Evolutionary conservation across 768 basidiomycete species (phyloP).

Genomic region (Panellus pusillus): DNA sequence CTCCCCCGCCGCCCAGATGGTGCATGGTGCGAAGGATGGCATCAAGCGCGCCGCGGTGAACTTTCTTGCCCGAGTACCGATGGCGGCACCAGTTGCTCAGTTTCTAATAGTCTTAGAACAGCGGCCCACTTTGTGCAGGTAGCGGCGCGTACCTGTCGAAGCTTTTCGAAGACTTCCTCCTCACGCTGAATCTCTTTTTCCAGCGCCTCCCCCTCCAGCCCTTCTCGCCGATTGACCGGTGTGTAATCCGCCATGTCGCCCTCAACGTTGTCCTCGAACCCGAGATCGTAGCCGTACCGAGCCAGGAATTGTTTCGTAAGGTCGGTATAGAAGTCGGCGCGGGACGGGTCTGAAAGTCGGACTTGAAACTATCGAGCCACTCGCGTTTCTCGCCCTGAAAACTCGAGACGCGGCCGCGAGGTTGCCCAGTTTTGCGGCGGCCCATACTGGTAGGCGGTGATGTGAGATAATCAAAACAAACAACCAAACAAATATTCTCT

Average conservation of each 20-base stretch:
- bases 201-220: neutral
- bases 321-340: neutral
- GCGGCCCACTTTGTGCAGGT: too few species aligned
- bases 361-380: neutral
- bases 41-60: conserved; percentile 1
- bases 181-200: neutral
- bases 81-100: conserved; percentile 11
- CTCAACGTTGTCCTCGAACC: neutral
- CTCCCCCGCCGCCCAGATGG: neutral
- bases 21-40: conserved; percentile 2
- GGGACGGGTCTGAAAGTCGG: neutral
- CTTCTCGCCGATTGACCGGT: neutral
- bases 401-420: neutral
- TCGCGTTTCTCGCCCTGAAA: neutral
- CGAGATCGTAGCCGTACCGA: conserved; percentile 7
- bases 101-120: too few species aligned
- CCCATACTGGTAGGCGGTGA: too few species aligned
- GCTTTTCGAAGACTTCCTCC: neutral
- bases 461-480: too few species aligned
- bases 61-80: neutral
- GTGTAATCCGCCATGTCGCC: neutral
- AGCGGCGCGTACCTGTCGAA: neutral
- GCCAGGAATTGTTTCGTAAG: neutral
- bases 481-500: too few species aligned
- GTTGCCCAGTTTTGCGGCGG: neutral